Conservation (phyloP, 2,329 filamentous ascomycete genomes). For the Ceratocystis variospora region DNA sequence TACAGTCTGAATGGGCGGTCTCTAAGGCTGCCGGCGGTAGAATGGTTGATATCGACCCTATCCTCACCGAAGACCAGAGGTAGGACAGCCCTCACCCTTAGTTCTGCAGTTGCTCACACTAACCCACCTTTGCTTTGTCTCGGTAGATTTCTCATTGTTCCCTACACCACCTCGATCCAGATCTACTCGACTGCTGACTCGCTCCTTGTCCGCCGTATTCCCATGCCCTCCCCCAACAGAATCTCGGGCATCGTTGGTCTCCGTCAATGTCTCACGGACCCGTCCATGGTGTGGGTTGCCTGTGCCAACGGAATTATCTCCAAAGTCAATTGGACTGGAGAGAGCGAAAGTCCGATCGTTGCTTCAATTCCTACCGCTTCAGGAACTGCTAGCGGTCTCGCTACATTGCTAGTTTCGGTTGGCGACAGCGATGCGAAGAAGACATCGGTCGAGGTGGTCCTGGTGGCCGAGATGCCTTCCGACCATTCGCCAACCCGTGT, state of each 20-base stretch:
- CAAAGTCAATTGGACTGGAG: conserved; percentile 42
- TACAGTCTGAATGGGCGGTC: conserved; percentile 39
- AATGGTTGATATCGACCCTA: conserved; percentile 50
- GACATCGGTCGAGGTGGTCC: conserved; percentile 32
- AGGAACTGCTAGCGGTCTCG: conserved; percentile 34
- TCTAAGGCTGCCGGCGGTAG: conserved; percentile 52
- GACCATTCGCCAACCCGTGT: conserved; percentile 11
- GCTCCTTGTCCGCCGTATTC: conserved; percentile 59
- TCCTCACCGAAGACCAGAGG: conserved; percentile 46
- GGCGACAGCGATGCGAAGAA: conserved; percentile 21
- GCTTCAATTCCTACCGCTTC: conserved; percentile 25
- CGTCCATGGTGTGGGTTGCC: conserved; percentile 45
- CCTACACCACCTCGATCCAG: conserved; percentile 61
- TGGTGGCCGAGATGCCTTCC: conserved; percentile 30
- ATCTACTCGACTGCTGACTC: conserved; percentile 74
- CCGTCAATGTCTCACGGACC: conserved; percentile 28
- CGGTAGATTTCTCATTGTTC: conserved; percentile 56
- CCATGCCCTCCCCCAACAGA: conserved; percentile 29
- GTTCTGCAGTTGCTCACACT: neutral
- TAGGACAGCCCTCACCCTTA: conserved; percentile 7
- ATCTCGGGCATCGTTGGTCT: conserved; percentile 29
- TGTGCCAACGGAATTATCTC: conserved; percentile 44
- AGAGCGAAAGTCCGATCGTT: conserved; percentile 13
- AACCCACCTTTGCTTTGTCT: neutral
- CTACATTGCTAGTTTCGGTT: conserved; percentile 29